Base-by-base conservation (phyloP, 2,329 filamentous ascomycete genomes). In the Fusarium odoratissimum region DNA sequence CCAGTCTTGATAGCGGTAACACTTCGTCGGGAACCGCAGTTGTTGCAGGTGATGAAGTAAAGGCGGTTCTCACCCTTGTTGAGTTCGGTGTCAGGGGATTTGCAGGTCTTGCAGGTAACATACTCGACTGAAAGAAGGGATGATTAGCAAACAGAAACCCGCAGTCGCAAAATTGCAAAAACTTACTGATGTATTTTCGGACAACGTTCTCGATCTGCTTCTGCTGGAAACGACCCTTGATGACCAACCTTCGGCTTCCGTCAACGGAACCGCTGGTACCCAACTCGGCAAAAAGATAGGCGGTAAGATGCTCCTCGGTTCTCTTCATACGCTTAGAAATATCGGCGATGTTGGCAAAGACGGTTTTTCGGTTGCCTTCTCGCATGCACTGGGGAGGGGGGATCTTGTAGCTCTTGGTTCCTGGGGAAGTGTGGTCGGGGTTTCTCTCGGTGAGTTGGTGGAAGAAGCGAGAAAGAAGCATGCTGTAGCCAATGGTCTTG, bases 361-460 rank as follows among this genome's bases (percentile, higher is more conserved):
- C 97, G 72, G 96, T 99, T 92, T 97, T 97, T 91, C 97, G 97
- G 91, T 99, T 99, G 83, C 96, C 96, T 95, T 99, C 96, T 86
- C 96, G 95, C 81, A 98, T 91, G 86, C 96, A 98, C 87, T 99
- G 96, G 56, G 96, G 96, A 59, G 96, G 96, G 58, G 96, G 96
- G 77, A 99, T 99, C 91, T 98, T 98, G 91, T 98, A 99, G 84
- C 93, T 97, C 89, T 95, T 96, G 80, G 91, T 91, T 75, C 94
- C 94, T 82, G 91, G 93, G 72, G 93, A 92, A 74, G 95, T 92
- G 80, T 98, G 92, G 82, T 99, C 96, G 78, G 96, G 96, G 87
- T 99, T 97, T 88, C 97, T 95, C 84, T 95, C 93, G 84, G 96
- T 91, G 73, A 99, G 91, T 76, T 97, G 92, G 81, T 90, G 92